These are phyloP conservation scores for Serendipita indica DNA, from an alignment of 768 basidiomycete genomes.

Conservation along the genomic window DNA sequence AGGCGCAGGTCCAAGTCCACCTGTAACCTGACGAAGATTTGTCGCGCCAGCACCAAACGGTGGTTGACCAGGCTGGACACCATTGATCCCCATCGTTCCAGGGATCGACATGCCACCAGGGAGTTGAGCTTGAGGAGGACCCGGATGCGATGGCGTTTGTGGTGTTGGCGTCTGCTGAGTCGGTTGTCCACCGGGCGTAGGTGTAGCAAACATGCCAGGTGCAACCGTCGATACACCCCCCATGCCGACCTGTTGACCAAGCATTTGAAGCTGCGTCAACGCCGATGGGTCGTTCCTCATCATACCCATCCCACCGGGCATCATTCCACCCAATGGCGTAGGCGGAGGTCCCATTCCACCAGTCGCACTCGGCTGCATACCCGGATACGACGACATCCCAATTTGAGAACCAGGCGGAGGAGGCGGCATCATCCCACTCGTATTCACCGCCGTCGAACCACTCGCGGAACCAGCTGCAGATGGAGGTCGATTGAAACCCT, in stretches of 20 bases:
- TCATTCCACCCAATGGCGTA: not conserved
- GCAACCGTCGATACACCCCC: conserved; percentile 11
- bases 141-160: not conserved
- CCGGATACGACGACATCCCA: not conserved
- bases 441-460: not conserved
- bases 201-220: not conserved
- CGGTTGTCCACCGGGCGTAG: not conserved
- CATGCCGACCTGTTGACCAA: conserved; percentile 15
- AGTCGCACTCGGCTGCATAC: not conserved
- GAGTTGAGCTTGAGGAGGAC: not conserved
- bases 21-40: not conserved
- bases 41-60: not conserved
- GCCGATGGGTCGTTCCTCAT: conserved; percentile 20
- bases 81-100: not conserved
- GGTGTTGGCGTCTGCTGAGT: not conserved
- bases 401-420: not conserved
- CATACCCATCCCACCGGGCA: conserved; percentile 14
- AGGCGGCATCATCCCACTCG: not conserved
- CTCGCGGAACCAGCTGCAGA: conserved; percentile 1
- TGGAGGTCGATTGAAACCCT: not conserved
- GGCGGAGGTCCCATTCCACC: not conserved
- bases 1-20: not conserved
- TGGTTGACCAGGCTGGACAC: not conserved
- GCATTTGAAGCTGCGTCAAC: conserved; percentile 16
- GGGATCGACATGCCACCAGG: not conserved